Evolutionary conservation across 1,284 basidiomycete genomes (phyloP).

Genomic region (Apiotrichum akiyoshidainum): DNA sequence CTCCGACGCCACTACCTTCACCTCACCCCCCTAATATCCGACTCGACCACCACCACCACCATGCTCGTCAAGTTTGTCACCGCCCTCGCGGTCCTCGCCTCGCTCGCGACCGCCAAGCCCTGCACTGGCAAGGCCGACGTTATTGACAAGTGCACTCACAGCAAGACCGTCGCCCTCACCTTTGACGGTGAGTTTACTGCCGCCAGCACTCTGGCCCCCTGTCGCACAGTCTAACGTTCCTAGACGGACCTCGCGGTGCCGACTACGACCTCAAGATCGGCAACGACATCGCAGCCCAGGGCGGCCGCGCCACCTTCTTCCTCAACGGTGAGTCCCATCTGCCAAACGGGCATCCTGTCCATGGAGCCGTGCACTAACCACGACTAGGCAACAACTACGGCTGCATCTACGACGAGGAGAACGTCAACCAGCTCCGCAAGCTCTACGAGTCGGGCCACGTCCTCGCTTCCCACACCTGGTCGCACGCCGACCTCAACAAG

Average conservation of each 20-base stretch:
- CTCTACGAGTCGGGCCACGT: slow-evolving; percentile 49
- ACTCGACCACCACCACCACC: not conserved
- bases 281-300: slow-evolving; percentile 45
- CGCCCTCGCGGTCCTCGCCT: slow-evolving; percentile 20
- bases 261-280: slow-evolving; percentile 53
- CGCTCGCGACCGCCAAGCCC: slow-evolving; percentile 18
- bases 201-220: no score
- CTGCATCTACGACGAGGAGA: slow-evolving; percentile 56
- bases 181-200: slow-evolving; percentile 51
- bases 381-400: slow-evolving; percentile 39
- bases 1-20: no score
- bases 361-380: not conserved
- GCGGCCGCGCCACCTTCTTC: slow-evolving; percentile 60
- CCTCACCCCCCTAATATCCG: not conserved
- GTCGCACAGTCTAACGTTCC: no score
- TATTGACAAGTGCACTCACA: slow-evolving; percentile 39
- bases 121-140: slow-evolving; percentile 23
- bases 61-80: slow-evolving; percentile 16
- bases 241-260: slow-evolving; percentile 54
- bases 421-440: slow-evolving; percentile 8
- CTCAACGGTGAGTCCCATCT: slow-evolving; percentile 49
- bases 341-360: slow-evolving; percentile 3
- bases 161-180: slow-evolving; percentile 53
- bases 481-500: slow-evolving; percentile 54
- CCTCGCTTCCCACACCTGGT: slow-evolving; percentile 60